Evolutionary conservation across 2,329 filamentous ascomycete species (phyloP).

Genomic region (Colletotrichum australisinense): DNA sequence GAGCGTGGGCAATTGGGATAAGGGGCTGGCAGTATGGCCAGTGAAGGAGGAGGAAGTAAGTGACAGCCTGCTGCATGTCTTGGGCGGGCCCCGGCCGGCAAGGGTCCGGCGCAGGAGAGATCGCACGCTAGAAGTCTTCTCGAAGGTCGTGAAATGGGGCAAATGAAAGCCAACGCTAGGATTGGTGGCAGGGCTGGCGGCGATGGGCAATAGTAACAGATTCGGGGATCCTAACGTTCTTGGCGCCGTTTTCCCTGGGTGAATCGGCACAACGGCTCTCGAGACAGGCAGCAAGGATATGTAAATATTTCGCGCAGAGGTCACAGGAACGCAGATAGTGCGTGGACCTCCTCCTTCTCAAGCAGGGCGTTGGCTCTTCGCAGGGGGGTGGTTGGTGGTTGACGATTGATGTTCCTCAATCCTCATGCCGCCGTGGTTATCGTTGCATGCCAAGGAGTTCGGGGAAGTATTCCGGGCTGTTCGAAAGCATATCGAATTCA

Average conservation of each 20-base stretch:
- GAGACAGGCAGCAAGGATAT: background rate
- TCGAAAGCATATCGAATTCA: background rate
- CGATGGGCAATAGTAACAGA: background rate
- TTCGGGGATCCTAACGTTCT: background rate
- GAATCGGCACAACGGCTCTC: background rate
- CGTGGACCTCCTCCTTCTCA: background rate
- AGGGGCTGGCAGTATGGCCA: background rate
- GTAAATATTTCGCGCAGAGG: constrained; percentile 5
- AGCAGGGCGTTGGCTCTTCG: background rate
- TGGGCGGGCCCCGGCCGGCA: background rate
- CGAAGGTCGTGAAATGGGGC: constrained; percentile 1
- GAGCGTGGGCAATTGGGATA: background rate
- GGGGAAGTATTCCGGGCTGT: background rate
- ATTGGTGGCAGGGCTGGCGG: background rate
- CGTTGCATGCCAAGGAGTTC: background rate
- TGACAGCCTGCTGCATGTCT: constrained; percentile 8
- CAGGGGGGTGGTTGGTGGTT: background rate
- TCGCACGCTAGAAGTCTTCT: constrained; percentile 25
- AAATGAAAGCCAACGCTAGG: background rate
- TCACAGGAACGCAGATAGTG: background rate
- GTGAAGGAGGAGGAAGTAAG: background rate
- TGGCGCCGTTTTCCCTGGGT: background rate
- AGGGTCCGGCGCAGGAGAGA: constrained; percentile 7
- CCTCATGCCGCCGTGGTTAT: background rate
- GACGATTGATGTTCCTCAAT: too few relatives aligned